A percentile compares a stretch with the other conserved stretches of the same genome.
phyloP scores from a whole-genome alignment of 495 filamentous ascomycete genomes.

The Cercophora sp. region DNA sequence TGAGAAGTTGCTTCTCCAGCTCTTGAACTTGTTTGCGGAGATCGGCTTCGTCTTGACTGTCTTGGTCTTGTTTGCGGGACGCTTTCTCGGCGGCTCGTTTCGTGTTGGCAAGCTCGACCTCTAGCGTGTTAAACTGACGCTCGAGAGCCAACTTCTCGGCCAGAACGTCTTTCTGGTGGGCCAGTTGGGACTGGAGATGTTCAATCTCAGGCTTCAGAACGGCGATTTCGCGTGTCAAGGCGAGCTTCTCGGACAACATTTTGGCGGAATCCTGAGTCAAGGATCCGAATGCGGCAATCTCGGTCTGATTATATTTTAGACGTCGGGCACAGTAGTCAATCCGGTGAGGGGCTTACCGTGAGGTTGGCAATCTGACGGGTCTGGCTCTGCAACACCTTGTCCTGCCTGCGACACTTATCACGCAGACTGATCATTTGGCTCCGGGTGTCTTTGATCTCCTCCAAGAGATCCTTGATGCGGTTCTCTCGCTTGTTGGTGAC shows the following conservation, averaged over 20 bases:
- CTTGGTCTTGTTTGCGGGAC: conserved; percentile 46
- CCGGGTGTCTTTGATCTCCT: conserved; percentile 54
- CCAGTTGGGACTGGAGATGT: conserved; percentile 65
- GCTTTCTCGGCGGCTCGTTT: conserved; percentile 63
- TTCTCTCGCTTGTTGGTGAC: conserved; percentile 44
- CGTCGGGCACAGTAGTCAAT: not conserved
- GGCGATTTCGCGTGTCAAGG: conserved; percentile 66
- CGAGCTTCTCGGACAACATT: conserved; percentile 70
- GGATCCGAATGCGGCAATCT: conserved; percentile 59
- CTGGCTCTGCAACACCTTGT: conserved; percentile 53
- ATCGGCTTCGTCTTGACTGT: conserved; percentile 39
- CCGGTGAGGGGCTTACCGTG: conserved; percentile 49
- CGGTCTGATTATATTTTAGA: conserved; percentile 48
- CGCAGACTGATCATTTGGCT: conserved; percentile 53
- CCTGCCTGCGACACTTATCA: conserved; percentile 52
- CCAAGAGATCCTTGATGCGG: conserved; percentile 56
- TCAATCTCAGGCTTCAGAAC: conserved; percentile 72
- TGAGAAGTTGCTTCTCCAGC: conserved; percentile 47
- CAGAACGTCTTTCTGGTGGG: conserved; percentile 60
- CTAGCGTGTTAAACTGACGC: conserved; percentile 66
- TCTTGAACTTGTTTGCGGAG: conserved; percentile 44
- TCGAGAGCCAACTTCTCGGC: conserved; percentile 73
- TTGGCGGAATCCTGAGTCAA: conserved; percentile 64
- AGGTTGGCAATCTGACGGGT: conserved; percentile 61
- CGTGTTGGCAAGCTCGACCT: conserved; percentile 77